Base-by-base conservation (phyloP, 306 rosid genomes). In the Malus orientalis region DNA sequence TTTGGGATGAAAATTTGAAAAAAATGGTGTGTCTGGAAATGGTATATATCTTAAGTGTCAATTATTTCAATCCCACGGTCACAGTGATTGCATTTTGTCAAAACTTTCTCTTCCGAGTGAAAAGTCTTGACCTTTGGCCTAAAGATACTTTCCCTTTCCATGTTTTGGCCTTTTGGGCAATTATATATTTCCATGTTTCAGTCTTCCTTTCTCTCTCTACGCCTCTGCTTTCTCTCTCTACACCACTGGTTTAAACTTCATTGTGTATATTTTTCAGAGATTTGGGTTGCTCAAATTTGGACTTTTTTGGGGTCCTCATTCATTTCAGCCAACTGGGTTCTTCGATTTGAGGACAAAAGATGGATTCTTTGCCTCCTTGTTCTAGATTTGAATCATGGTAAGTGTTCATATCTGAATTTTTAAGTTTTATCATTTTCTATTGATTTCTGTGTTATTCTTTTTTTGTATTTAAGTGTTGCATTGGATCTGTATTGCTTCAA, bases 381-480 rank as follows among this genome's bases (percentile, higher is more conserved):
- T 62, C 68, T 78, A 84, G 87, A 82, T 81, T 84, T 83, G 84
- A 77, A 74, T 78, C 82, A 79, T 40, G 49, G 96, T 89, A 82
- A 89, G 96, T 85, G 63, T 64, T 78, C 91, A 86, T 94, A 93
- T 93, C 96, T 91, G 89, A 89, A 85, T 74, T 58, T 85, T 58
- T 29, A 55, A 81, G 79, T 42, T 51, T 51, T 72, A 75, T 83
- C 59, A 38, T 47, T 70, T 58, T 65, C 57, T 63, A 25, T 59
- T 69, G 23, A 19, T 23, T 80, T 74, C 20, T 55, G 40, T 53
- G 27, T 71, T 36, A 13, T 42, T 77, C 8, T 63, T 2, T 70
- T 70, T 74, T 75, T 60, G 62, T 22, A 27, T 59, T 67, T 67
- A 36, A 66, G 57, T 14, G 65, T 55, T 23, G 69, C 22, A 30